These are phyloP conservation scores for Tolypocladium guangdongense DNA, from an alignment of 2,329 filamentous ascomycete genomes.

Conservation along the genomic window DNA sequence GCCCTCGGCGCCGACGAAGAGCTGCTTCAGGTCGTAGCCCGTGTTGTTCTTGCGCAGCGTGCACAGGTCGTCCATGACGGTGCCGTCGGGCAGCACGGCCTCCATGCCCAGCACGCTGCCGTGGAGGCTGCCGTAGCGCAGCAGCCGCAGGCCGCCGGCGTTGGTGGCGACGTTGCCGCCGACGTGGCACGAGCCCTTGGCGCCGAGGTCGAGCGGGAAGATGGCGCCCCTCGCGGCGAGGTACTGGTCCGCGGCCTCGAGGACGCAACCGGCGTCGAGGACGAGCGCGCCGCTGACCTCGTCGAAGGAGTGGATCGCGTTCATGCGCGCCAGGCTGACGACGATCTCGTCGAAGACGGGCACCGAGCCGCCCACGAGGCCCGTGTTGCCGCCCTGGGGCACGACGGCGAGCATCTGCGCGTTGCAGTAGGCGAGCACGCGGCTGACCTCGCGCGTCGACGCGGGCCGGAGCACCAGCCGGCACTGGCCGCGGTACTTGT, in stretches of 20 bases:
- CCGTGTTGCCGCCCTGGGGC: slow-evolving; percentile 94
- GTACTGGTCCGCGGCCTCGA: slow-evolving; percentile 80
- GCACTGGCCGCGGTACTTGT: slow-evolving; percentile 89
- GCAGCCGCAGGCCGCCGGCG: slow-evolving; percentile 77
- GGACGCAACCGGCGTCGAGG: slow-evolving; percentile 79
- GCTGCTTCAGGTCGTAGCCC: slow-evolving; percentile 91
- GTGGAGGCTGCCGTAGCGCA: slow-evolving; percentile 90
- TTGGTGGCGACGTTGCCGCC: slow-evolving; percentile 96
- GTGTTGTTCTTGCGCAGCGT: slow-evolving; percentile 97
- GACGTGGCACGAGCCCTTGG: slow-evolving; percentile 93
- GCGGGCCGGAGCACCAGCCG: slow-evolving; percentile 78
- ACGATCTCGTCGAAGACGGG: slow-evolving; percentile 98
- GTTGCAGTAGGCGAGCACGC: slow-evolving; percentile 90
- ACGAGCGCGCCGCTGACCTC: slow-evolving; percentile 85
- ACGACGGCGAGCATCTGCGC: slow-evolving; percentile 85
- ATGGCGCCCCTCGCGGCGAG: slow-evolving; percentile 76
- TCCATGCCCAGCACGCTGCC: slow-evolving; percentile 88
- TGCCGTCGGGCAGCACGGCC: slow-evolving; percentile 87
- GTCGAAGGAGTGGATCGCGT: slow-evolving; percentile 83
- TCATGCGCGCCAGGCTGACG: slow-evolving; percentile 83
- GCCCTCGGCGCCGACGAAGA: slow-evolving; percentile 92
- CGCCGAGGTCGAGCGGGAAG: slow-evolving; percentile 93
- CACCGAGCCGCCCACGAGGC: slow-evolving; percentile 87
- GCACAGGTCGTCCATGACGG: slow-evolving; percentile 78
- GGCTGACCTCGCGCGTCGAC: slow-evolving; percentile 78